These are phyloP conservation scores for Eucommia ulmoides DNA, from an alignment of 257 asterid genomes.

Conservation along the genomic window DNA sequence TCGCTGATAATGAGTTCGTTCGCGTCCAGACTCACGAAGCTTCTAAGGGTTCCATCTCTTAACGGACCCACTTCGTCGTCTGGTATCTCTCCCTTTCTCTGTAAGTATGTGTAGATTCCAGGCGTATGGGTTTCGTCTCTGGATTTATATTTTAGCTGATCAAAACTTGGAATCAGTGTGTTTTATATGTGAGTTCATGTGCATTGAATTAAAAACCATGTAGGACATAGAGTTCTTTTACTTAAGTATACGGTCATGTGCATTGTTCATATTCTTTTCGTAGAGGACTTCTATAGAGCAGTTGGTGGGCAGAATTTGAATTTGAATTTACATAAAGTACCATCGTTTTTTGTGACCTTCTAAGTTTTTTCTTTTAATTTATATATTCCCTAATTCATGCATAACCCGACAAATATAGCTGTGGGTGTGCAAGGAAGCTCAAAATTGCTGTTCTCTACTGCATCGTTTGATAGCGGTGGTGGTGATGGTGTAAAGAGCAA, in stretches of 20 bases:
- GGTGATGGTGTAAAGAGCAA: constrained; percentile 15
- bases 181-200: background rate
- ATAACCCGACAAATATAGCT: constrained; percentile 15
- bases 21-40: background rate
- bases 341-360: background rate
- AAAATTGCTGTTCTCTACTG: constrained; percentile 44
- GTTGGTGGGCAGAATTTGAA: background rate
- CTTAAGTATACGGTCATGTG: background rate
- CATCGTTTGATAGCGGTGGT: constrained; percentile 19
- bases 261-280: background rate
- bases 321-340: background rate
- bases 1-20: background rate
- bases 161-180: background rate
- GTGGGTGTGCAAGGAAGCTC: constrained; percentile 33
- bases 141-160: background rate
- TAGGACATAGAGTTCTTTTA: background rate
- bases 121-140: background rate
- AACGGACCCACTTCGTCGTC: background rate
- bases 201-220: background rate
- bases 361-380: background rate
- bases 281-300: background rate
- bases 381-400: background rate
- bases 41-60: background rate
- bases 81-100: background rate
- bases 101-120: background rate